Base-by-base conservation (phyloP, 1,284 basidiomycete genomes). In the Mixia osmundae region DNA sequence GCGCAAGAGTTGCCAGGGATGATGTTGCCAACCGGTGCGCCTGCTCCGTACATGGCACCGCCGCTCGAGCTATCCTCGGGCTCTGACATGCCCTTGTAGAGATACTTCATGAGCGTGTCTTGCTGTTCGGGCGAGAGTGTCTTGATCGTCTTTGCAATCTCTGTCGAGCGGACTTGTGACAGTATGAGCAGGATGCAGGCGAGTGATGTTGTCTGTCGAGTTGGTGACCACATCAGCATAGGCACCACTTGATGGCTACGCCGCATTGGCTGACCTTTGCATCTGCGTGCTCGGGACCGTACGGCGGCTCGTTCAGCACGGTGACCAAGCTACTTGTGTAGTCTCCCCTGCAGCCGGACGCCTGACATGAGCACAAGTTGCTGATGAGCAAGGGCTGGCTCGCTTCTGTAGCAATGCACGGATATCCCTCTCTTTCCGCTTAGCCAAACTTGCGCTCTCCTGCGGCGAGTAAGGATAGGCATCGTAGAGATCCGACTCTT, bases 81-180 rank as follows among this genome's bases (percentile, higher is more conserved):
- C 62, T 71, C 65, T 5, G 64, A 77, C 77, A 82, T 83, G 22
- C 76, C 85, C 61, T 97, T 97, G 70, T 97, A 97, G 18, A 97
- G 61, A 54, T 91, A 97, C 56, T 91, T 94, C 89, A 95, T 97
- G 39, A 95, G 64, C 24, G 72, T 78, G 52, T 94, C 89, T 41
- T 91, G 82, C 44, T 77, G 66, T 32, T 80, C 73, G 42, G 70
- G 67, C 5, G 71, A 68, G 27, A 95, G 66, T 1, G 65, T 56
- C 52, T 74, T 76, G 52, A 95, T 63, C 29, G 78, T 70, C 20
- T 59, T 60, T 1, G 76, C 62, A 40, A 99, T 87, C 45, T 95
- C 89, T 5, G 78, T 66, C 3, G 83, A 67, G 54, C 89, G 83
- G 10, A 87, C 94, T 40, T 79, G 85, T 60, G 91, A 94, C 44